Base-by-base conservation (phyloP, 192 early-diverging fungal genomes). In the Gamsiella multidivaricata region DNA sequence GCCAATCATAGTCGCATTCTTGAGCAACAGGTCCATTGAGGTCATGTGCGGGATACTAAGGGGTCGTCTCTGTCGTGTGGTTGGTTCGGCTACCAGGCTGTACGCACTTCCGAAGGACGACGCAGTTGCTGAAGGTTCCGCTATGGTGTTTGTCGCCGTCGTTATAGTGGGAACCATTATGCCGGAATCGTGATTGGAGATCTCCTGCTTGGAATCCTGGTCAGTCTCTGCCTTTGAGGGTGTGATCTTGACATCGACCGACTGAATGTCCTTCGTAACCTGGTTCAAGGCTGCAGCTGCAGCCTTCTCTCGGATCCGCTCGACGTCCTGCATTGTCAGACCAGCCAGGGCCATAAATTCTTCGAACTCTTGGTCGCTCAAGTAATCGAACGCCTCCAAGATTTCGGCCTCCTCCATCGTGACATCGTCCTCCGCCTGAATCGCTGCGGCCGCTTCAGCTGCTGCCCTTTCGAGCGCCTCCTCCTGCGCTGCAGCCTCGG, bases 331-430 rank as follows among this genome's bases (percentile, higher is more conserved):
- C 60, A 65, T 53, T 0, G 74, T 69, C 46, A 78, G 31, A 0
- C 74, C 65, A 0, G 74, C 74, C 23, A 78, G 49, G 1, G 31
- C 31, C 65, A 78, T 59, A 8, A 78, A 78, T 29, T 78, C 65
- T 31, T 61, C 41, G 51, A 78, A 69, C 39, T 78, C 74, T 5
- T 58, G 23, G 25, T 78, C 74, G 1, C 65, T 61, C 42, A 78
- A 20, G 14, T 78, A 78, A 58, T 78, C 74, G 56, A 78, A 78
- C 17, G 74, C 74, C 25, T 78, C 74, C 32, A 78, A 25, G 5
- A 78, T 34, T 39, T 78, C 74, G 17, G 61, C 57, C 46, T 78
- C 74, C n/a, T 78, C 74, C 54, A 75, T 66, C 2, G 65, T 64
- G 4, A 73, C 55, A 45, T 59, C 53, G 26, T 33, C 26, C 26